phyloP scores from a whole-genome alignment of 257 asterid species.

The Solanum etuberosum region DNA sequence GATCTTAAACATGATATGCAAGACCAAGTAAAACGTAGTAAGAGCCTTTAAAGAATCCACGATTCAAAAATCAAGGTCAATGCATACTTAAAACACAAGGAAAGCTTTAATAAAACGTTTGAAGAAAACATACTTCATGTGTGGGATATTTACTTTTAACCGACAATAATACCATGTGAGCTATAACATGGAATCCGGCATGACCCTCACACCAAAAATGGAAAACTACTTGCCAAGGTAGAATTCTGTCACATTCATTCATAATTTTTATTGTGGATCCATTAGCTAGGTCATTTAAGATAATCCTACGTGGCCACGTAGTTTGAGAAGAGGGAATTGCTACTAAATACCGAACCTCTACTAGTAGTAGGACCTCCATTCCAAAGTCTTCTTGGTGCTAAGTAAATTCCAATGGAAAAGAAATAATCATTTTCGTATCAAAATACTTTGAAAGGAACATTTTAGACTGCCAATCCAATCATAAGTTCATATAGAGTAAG shows the following conservation, averaged over 20 bases:
- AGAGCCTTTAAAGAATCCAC: not conserved
- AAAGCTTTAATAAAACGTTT: too few relatives aligned
- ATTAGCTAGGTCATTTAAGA: not conserved
- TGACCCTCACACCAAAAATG: not conserved
- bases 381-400: not conserved
- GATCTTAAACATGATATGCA: not conserved
- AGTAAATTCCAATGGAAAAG: not conserved
- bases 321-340: not conserved
- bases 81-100: not conserved
- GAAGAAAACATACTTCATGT: not conserved
- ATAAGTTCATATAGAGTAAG: not conserved
- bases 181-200: not conserved
- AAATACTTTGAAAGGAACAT: not conserved
- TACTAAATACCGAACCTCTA: not conserved
- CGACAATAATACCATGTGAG: not conserved
- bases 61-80: not conserved
- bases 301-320: not conserved
- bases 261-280: not conserved
- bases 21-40: not conserved
- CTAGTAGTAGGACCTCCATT: not conserved
- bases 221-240: not conserved
- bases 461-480: not conserved
- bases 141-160: not conserved
- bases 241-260: not conserved
- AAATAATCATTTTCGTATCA: not conserved